Conservation (phyloP, 305 asterid genomes). For the Fraxinus sp. region DNA sequence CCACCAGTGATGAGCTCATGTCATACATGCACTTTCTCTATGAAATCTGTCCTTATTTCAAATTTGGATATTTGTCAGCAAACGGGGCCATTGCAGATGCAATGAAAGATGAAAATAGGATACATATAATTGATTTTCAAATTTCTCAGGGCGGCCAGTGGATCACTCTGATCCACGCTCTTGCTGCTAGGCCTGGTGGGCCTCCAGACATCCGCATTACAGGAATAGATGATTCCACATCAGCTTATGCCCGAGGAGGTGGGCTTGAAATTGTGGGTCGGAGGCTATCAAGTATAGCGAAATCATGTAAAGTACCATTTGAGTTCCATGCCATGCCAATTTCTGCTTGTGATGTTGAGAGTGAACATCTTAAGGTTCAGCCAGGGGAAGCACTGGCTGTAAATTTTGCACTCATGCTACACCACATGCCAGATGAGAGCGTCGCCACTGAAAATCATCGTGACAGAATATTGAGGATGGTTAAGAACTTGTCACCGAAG, state of each 20-base stretch:
- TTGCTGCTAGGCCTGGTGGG: constrained; percentile 43
- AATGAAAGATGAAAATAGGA: constrained; percentile 40
- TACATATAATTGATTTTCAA: constrained; percentile 53
- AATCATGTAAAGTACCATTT: constrained; percentile 45
- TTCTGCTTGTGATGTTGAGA: constrained; percentile 40
- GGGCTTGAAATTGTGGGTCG: constrained; percentile 47
- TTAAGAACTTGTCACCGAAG: constrained; percentile 45
- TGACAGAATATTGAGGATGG: constrained; percentile 46
- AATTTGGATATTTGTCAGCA: constrained; percentile 51
- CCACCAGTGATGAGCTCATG: constrained; percentile 39
- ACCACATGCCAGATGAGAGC: constrained; percentile 55
- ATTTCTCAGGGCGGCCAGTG: constrained; percentile 53
- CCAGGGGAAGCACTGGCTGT: constrained; percentile 48
- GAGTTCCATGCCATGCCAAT: constrained; percentile 37
- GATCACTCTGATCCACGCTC: constrained; percentile 51
- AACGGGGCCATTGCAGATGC: constrained; percentile 58
- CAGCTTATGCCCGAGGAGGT: constrained; percentile 51
- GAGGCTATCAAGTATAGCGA: constrained; percentile 41
- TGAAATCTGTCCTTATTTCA: constrained; percentile 53
- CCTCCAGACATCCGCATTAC: constrained; percentile 48
- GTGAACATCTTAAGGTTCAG: constrained; percentile 30
- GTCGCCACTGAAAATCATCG: constrained; percentile 45
- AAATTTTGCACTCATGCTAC: constrained; percentile 43
- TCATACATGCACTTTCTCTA: constrained; percentile 58
- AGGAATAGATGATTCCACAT: constrained; percentile 44